Evolutionary conservation across 805 yeast genomes (phyloP).

Genomic region (Lachancea nothofagi): DNA sequence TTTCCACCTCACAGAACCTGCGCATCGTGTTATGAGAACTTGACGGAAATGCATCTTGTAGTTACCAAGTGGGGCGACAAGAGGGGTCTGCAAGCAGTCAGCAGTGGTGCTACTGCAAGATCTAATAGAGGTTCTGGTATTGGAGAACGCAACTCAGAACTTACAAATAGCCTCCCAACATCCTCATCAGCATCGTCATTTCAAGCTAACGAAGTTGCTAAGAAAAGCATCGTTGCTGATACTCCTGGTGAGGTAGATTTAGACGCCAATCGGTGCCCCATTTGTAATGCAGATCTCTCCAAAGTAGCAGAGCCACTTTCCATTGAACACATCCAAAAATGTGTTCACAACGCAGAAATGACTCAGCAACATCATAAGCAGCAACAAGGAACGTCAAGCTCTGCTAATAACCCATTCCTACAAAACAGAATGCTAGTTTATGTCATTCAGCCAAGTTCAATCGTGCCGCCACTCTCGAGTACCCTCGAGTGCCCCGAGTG

Average conservation of each 20-base stretch:
- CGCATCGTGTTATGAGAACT: constrained; percentile 48
- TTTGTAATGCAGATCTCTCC: constrained; percentile 28
- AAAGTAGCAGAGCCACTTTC: constrained; percentile 10
- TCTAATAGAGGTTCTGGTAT: background rate
- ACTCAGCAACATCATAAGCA: constrained; percentile 45
- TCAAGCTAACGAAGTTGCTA: constrained; percentile 30
- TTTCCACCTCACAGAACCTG: constrained; percentile 58
- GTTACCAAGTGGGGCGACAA: constrained; percentile 19
- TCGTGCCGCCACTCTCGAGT: constrained; percentile 6
- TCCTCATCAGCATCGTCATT: constrained; percentile 12
- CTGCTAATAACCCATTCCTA: constrained; percentile 20
- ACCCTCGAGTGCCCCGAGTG: constrained; percentile 64
- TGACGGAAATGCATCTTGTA: constrained; percentile 26
- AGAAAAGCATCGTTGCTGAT: constrained; percentile 18
- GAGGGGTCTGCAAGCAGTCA: background rate
- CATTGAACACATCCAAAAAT: constrained; percentile 60
- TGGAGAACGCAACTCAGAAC: constrained; percentile 1
- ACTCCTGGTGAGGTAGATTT: constrained; percentile 10
- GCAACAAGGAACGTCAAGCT: constrained; percentile 36
- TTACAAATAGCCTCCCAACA: background rate
- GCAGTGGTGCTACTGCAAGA: background rate
- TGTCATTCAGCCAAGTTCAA: constrained; percentile 29
- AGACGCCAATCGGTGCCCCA: constrained; percentile 38
- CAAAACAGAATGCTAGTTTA: constrained; percentile 83
- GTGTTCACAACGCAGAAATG: constrained; percentile 56